phyloP scores from a whole-genome alignment of 352 stramenopile genomes.

The Globisporangium emineosum region DNA sequence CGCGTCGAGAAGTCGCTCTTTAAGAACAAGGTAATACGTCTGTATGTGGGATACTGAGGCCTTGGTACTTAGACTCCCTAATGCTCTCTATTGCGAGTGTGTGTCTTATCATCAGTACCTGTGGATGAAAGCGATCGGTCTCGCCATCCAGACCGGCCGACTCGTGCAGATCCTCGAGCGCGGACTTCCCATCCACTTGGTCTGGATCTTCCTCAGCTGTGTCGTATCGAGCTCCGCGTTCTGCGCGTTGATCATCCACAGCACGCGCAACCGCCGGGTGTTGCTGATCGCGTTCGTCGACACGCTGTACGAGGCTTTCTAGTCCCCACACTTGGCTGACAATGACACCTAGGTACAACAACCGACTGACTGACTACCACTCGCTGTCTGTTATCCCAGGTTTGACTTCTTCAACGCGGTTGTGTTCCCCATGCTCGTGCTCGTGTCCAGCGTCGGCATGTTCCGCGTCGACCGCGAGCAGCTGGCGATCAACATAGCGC shows the following conservation, averaged over 20 bases:
- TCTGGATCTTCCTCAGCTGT: constrained; percentile 10
- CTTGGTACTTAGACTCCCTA: background rate
- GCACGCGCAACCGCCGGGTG: constrained; percentile 11
- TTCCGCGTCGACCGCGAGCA: constrained; percentile 32
- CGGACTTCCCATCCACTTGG: constrained; percentile 10
- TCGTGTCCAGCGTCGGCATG: constrained; percentile 27
- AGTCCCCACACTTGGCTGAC: background rate
- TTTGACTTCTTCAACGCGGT: constrained; percentile 34
- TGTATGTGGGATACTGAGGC: background rate
- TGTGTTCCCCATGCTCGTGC: constrained; percentile 29
- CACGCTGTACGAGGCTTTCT: constrained; percentile 13
- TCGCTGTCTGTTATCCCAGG: constrained; percentile 7
- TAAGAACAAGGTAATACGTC: constrained; percentile 11
- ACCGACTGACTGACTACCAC: background rate
- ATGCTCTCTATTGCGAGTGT: background rate
- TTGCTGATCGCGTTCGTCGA: constrained; percentile 19
- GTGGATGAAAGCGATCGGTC: constrained; percentile 16
- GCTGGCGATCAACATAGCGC: constrained; percentile 29
- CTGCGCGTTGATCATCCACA: constrained; percentile 10
- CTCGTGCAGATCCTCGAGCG: constrained; percentile 17
- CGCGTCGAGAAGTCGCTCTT: constrained; percentile 5
- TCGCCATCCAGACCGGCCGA: constrained; percentile 11
- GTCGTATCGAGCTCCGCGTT: background rate
- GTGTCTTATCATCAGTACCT: constrained; percentile 7
- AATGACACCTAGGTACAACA: background rate